Conservation (phyloP, 2,329 filamentous ascomycete genomes). For the Parascedosporium putredinis region DNA sequence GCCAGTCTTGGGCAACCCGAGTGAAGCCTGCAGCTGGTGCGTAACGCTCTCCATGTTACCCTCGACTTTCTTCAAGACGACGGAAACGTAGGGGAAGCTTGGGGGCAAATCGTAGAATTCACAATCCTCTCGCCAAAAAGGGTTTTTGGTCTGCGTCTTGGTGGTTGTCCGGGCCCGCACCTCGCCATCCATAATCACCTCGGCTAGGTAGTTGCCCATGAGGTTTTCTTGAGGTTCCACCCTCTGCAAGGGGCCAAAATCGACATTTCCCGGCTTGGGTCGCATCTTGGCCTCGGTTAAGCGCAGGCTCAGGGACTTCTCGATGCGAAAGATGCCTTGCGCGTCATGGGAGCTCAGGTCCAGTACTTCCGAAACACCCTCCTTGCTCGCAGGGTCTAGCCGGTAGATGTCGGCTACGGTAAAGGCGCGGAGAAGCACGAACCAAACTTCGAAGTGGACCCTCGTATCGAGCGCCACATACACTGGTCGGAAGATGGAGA, state of each 20-base stretch:
- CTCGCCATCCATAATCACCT: constrained; percentile 71
- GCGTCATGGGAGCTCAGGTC: constrained; percentile 27
- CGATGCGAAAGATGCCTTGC: constrained; percentile 46
- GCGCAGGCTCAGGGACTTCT: constrained; percentile 48
- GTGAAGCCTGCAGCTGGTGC: constrained; percentile 31
- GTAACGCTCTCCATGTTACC: constrained; percentile 35
- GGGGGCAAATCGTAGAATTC: constrained; percentile 66
- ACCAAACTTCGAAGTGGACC: constrained; percentile 95
- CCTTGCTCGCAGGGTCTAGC: constrained; percentile 34
- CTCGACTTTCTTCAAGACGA: constrained; percentile 60
- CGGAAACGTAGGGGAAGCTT: constrained; percentile 55
- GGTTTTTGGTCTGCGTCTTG: constrained; percentile 60
- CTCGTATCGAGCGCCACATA: constrained; percentile 81
- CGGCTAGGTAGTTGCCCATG: constrained; percentile 64
- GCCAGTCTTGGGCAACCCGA: constrained; percentile 30
- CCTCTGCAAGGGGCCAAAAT: constrained; percentile 14
- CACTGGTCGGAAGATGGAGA: constrained; percentile 75
- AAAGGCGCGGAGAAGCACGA: constrained; percentile 81
- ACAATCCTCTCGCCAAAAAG: constrained; percentile 75
- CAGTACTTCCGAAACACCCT: constrained; percentile 24
- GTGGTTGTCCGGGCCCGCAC: constrained; percentile 65
- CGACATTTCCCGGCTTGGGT: constrained; percentile 17
- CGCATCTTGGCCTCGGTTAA: constrained; percentile 55
- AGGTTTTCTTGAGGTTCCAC: constrained; percentile 18
- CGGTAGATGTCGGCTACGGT: constrained; percentile 86